Conservation (phyloP, 768 basidiomycete genomes). For the Pleurotus tuber-regium region DNA sequence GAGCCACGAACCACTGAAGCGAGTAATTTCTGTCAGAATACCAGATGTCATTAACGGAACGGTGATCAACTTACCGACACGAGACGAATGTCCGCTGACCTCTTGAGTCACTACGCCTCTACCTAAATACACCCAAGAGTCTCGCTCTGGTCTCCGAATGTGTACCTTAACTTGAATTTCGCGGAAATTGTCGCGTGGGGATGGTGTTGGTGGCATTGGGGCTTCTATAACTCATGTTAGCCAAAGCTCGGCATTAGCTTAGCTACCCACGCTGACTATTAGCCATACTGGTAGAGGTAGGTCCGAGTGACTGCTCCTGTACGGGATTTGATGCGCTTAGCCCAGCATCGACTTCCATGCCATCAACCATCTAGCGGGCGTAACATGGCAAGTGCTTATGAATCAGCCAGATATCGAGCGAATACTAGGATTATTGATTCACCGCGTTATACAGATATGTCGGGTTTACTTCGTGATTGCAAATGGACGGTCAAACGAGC, state of each 20-base stretch:
- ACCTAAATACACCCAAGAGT: constrained; percentile 81
- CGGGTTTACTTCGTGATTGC: no score
- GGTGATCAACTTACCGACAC: constrained; percentile 59
- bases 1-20: constrained; percentile 59
- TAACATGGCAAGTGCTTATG: neutral
- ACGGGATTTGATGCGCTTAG: constrained; percentile 18
- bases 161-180: constrained; percentile 86
- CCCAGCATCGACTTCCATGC: constrained; percentile 44
- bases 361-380: constrained; percentile 32
- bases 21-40: constrained; percentile 8
- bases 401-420: no score
- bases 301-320: no score
- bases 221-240: neutral
- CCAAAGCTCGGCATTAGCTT: neutral
- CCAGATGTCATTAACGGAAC: constrained; percentile 5
- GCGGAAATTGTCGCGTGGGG: constrained; percentile 57
- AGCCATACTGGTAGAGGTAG: neutral
- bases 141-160: constrained; percentile 73
- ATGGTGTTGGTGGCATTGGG: constrained; percentile 18
- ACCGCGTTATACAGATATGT: no score
- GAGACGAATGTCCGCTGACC: constrained; percentile 69
- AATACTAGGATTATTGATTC: no score
- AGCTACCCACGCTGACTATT: neutral
- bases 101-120: constrained; percentile 77
- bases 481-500: neutral